A percentile compares a stretch with the other conserved stretches of the same genome.
Evolutionary conservation across 1,284 basidiomycete genomes (phyloP).

Genomic region (Ganoderma sinense): DNA sequence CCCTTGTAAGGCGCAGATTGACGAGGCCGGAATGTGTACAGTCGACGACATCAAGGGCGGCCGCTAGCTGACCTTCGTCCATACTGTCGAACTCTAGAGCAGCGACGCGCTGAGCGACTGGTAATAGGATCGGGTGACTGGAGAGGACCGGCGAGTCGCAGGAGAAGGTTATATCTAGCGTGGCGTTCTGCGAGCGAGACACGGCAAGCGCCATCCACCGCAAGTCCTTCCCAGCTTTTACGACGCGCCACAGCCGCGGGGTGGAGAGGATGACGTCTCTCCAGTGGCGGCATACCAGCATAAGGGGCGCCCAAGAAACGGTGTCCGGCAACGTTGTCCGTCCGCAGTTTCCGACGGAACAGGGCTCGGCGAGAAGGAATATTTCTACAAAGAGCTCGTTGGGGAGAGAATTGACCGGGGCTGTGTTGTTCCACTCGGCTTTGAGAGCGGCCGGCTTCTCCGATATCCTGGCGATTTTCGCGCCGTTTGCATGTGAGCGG

Average conservation of each 20-base stretch:
- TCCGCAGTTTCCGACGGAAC: not conserved
- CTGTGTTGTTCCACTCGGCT: not conserved
- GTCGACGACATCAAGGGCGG: not conserved
- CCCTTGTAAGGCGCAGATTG: not conserved
- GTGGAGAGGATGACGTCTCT: not conserved
- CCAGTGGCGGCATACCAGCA: not conserved
- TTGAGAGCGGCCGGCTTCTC: not conserved
- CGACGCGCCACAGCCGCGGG: not conserved
- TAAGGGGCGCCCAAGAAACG: not conserved
- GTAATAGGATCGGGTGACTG: not conserved
- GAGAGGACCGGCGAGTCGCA: not conserved
- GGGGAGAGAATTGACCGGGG: not conserved
- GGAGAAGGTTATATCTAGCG: not conserved
- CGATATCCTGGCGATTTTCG: not conserved
- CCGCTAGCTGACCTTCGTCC: not conserved
- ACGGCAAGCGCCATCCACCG: not conserved
- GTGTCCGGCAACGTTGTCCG: not conserved
- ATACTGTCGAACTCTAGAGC: not conserved
- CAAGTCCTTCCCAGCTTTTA: not conserved
- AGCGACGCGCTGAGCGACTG: not conserved
- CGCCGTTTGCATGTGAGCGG: not conserved
- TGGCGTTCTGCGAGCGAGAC: not conserved
- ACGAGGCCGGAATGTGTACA: not conserved
- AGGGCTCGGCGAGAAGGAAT: not conserved
- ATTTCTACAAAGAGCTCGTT: not conserved